These are phyloP conservation scores for Wallacemonas rigidus DNA, from an alignment of 208 protist species.

Conservation along the genomic window DNA sequence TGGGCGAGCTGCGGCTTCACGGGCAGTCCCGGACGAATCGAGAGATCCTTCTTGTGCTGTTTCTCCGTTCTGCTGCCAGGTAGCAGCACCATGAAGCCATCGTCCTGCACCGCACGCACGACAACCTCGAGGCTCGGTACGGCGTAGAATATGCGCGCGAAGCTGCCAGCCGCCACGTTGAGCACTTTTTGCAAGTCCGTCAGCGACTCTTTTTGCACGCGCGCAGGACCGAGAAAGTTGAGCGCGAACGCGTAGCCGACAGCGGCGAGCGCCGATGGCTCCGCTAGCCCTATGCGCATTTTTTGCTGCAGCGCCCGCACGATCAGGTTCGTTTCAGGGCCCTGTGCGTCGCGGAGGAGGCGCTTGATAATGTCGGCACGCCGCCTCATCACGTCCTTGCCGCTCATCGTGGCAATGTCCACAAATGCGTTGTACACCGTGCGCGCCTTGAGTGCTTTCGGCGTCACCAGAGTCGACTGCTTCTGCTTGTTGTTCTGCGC, in stretches of 20 bases:
- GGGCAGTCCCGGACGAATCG: constrained; percentile 92
- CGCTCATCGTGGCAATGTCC: constrained; percentile 91
- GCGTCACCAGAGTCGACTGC: constrained; percentile 91
- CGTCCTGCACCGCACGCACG: constrained; percentile 55
- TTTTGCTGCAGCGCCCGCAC: constrained; percentile 96
- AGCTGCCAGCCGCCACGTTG: constrained; percentile 51
- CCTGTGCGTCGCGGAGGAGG: constrained; percentile 91
- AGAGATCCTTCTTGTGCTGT: constrained; percentile 50
- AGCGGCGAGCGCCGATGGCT: constrained; percentile 94
- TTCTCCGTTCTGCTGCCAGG: constrained; percentile 44
- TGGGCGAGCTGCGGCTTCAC: constrained; percentile 99
- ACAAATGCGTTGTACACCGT: constrained; percentile 90
- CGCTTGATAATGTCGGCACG: constrained; percentile 93
- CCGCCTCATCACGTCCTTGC: constrained; percentile 89
- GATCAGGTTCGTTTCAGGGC: constrained; percentile 95
- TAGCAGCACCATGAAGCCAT: constrained; percentile 80
- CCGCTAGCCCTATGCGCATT: constrained; percentile 97
- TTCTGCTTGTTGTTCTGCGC: constrained; percentile 88
- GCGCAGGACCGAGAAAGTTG: constrained; percentile 47
- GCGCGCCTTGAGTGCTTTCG: constrained; percentile 89
- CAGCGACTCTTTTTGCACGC: constrained; percentile 38
- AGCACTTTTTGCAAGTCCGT: constrained; percentile 70
- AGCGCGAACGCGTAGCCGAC: constrained; percentile 94
- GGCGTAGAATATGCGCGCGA: constrained; percentile 79
- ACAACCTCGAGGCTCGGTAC: constrained; percentile 89